Percentiles rank a stretch among this genome's conserved stretches.
phyloP scores from a whole-genome alignment of 2,329 filamentous ascomycete species.

The Pseudogymnoascus pannorum region DNA sequence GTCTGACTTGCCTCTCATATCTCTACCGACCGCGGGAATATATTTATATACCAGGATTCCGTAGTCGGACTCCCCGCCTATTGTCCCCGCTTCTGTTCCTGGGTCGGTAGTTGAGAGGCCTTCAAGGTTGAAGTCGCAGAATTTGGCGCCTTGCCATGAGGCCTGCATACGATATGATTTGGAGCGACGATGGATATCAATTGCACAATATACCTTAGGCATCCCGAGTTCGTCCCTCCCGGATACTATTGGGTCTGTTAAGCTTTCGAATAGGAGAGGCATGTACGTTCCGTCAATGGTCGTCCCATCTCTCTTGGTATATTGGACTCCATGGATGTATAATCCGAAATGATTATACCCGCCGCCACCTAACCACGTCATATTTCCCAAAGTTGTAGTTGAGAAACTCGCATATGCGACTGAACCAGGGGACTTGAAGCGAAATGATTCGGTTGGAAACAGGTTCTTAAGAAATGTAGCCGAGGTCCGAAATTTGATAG shows the following conservation, averaged over 20 bases:
- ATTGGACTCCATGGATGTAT: conserved; percentile 56
- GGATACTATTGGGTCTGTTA: conserved; percentile 52
- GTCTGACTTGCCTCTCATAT: conserved; percentile 42
- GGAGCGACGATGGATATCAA: conserved; percentile 46
- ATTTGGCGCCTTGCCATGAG: conserved; percentile 38
- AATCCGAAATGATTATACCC: conserved; percentile 53
- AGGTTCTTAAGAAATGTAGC: conserved; percentile 34
- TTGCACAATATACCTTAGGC: conserved; percentile 41
- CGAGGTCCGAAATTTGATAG: conserved; percentile 35
- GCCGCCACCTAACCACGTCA: conserved; percentile 54
- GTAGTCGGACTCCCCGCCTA: conserved; percentile 24
- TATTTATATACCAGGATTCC: conserved; percentile 50
- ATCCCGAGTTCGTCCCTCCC: conserved; percentile 49
- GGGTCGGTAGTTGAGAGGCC: conserved; percentile 25
- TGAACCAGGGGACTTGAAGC: conserved; percentile 30
- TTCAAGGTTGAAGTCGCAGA: conserved; percentile 32
- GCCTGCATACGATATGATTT: conserved; percentile 39
- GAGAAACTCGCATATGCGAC: conserved; percentile 34
- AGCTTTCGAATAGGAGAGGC: conserved; percentile 50
- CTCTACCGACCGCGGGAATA: conserved; percentile 44
- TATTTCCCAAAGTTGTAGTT: conserved; percentile 38
- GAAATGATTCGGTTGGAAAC: conserved; percentile 28
- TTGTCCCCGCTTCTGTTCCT: conserved; percentile 26
- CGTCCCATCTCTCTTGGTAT: conserved; percentile 41
- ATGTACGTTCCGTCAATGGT: conserved; percentile 43